phyloP scores from a whole-genome alignment of 2,329 filamentous ascomycete species.

The Colletotrichum sp. region DNA sequence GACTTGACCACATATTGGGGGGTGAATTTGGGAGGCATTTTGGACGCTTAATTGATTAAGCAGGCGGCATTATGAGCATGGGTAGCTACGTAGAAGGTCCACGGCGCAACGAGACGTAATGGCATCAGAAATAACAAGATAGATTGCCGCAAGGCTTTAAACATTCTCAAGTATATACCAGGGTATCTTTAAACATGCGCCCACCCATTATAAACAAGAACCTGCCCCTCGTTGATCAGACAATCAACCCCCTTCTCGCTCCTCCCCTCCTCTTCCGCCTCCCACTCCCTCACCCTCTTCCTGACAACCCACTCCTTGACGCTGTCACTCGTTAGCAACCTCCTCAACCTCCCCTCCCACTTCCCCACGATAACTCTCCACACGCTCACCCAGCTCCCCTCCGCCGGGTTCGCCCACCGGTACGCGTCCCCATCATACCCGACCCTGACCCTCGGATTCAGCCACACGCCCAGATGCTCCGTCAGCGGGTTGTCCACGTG shows the following conservation, averaged over 20 bases:
- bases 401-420: slow-evolving; percentile 45
- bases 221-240: slow-evolving; percentile 67
- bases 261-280: slow-evolving; percentile 36
- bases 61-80: not conserved
- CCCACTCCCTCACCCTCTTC: slow-evolving; percentile 43
- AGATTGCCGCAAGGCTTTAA: not conserved
- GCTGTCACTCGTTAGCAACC: slow-evolving; percentile 41
- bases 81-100: not conserved
- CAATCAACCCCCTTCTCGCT: slow-evolving; percentile 55
- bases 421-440: slow-evolving; percentile 65
- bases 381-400: slow-evolving; percentile 49
- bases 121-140: not conserved
- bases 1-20: not conserved
- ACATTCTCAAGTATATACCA: not conserved
- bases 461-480: slow-evolving; percentile 59
- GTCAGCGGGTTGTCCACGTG: slow-evolving; percentile 72
- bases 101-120: not conserved
- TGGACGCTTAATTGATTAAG: not conserved
- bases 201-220: slow-evolving; percentile 63
- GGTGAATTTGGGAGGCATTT: not conserved
- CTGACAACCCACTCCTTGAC: slow-evolving; percentile 36
- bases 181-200: slow-evolving; percentile 50
- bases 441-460: slow-evolving; percentile 74
- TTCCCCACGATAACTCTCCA: slow-evolving; percentile 55
- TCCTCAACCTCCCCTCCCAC: slow-evolving; percentile 62